These are phyloP conservation scores for Boletus fagicola DNA, from an alignment of 768 basidiomycete species.

Conservation along the genomic window DNA sequence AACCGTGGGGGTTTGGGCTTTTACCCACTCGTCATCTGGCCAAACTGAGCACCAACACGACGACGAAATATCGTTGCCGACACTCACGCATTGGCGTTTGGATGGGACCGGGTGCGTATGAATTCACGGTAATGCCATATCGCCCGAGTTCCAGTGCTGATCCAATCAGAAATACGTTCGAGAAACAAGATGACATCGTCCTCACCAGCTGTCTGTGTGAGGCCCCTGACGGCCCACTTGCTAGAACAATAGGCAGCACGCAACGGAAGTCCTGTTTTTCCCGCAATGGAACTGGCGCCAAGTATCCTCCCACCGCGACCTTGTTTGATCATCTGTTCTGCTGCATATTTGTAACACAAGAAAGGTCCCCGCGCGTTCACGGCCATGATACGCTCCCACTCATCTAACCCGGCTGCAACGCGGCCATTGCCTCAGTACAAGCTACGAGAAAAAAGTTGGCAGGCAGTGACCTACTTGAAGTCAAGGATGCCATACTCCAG, in stretches of 20 bases:
- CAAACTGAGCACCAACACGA: background rate
- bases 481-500: background rate
- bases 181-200: background rate
- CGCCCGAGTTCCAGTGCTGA: conserved; percentile 27
- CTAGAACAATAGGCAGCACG: conserved; percentile 24
- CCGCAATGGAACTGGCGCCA: conserved; percentile 29
- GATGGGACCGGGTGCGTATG: conserved; percentile 38
- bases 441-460: no score
- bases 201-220: conserved; percentile 39
- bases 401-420: background rate
- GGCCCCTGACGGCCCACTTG: conserved; percentile 40
- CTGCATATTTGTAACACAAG: conserved; percentile 62
- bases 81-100: conserved; percentile 30
- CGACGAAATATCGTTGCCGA: no score
- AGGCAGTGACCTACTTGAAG: background rate
- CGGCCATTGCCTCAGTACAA: background rate
- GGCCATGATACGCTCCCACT: background rate
- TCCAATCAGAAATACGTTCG: background rate
- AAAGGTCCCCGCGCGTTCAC: conserved; percentile 55
- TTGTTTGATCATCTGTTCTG: conserved; percentile 55
- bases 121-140: conserved; percentile 37
- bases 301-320: conserved; percentile 52
- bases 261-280: background rate
- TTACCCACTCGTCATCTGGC: background rate
- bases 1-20: background rate